Base-by-base conservation (phyloP, 345 rosid species). In the Chamaenerion angustifolium region DNA sequence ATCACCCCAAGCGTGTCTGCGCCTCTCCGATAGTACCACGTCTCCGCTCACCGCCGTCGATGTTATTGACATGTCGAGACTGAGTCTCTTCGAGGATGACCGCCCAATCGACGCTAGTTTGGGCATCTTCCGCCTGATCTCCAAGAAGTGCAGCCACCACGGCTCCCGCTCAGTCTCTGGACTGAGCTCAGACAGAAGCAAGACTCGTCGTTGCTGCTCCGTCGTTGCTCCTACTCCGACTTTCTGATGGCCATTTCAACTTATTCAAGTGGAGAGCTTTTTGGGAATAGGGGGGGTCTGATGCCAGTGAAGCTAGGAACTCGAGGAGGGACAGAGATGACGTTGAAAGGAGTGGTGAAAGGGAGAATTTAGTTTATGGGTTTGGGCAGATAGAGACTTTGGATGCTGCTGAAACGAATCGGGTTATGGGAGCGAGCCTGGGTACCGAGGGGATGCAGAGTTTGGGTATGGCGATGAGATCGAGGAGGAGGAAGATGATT, bases 391-490 rank as follows among this genome's bases (percentile, higher is more conserved):
- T 66, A 57, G 78, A 80, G 48, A 42, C 19, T 54, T 43, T 46
- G 4, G 83, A 84, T 43, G 69, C 74, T 45, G 81, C 55, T 56
- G 96, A 16, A 82, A 69, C 16, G 95, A 90, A 54, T 81, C 95
- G 12, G 95, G 98, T 16, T 90, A 86, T 43, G 94, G 92, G n/a
- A 90, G 94, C 52, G 98, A 92, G 48, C 89, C 96, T 2, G 98
- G 96, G 2, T 92, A 92, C 25, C 80, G 98, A 45, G 98, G 98
- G 10, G 98, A 86, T 75, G 94, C 76, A 0, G 98, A 90, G 77
- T 76, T 86, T 25, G 98, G 98, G 11, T 83, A 90, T 60, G 96
- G 87, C 16, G 96, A 92, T 57, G 96, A 92, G 62, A 43, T 84
- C 4, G 98, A 92, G 21, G 96, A 92, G 64, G 98, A 92, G 66